Evolutionary conservation across 2,329 filamentous ascomycete genomes (phyloP), one percentile per base, ranked within the genome.

Genomic region (Atkinsonella hypoxylon): DNA sequence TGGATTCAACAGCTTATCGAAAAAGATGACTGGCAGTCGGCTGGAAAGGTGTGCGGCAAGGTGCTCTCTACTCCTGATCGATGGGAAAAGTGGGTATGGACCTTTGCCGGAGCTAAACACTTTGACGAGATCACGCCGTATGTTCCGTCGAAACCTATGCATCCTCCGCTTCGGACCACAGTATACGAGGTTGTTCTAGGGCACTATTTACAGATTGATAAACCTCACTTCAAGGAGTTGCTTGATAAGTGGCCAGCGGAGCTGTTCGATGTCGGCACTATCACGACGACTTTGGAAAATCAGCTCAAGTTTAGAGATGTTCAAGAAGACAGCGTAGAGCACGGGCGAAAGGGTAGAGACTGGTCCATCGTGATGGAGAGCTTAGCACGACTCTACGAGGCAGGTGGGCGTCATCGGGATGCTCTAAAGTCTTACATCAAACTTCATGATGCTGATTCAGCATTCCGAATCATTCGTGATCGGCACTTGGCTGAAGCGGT

Each of bases 71-170:
- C 84, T 1, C 81, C 89, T 1, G 76, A 85, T 45, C 75, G 85
- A 58, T 98, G 93, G 93, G 90, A 97, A 68, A 88, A 94, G 60
- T 97, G 91, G 89, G 85, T 94, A 5, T 94, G 87, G 81, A 84
- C 81, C 0, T 98, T 98, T 68, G 88, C 89, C 8, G 85, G 89
- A 40, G 85, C 87, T 2, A 79, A 87, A 56, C 89, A 83, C 61
- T 89, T 95, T 59, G 88, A 96, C 63, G 90, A 95, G 58, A 95
- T 98, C 54, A 85, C 87, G 5, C 78, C 85, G 36, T 83, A 85
- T 60, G 87, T 98, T 31, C 93, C 93, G 0, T 82, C 79, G 1
- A 78, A 83, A 49, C 80, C 82, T n/a, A 76, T 94, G 63, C 79
- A 79, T 30, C 90, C 90, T 8, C 84, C 88, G 0, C 75, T 98